Evolutionary conservation across 2,329 filamentous ascomycete genomes (phyloP).

Genomic region (Coniella lustricola): DNA sequence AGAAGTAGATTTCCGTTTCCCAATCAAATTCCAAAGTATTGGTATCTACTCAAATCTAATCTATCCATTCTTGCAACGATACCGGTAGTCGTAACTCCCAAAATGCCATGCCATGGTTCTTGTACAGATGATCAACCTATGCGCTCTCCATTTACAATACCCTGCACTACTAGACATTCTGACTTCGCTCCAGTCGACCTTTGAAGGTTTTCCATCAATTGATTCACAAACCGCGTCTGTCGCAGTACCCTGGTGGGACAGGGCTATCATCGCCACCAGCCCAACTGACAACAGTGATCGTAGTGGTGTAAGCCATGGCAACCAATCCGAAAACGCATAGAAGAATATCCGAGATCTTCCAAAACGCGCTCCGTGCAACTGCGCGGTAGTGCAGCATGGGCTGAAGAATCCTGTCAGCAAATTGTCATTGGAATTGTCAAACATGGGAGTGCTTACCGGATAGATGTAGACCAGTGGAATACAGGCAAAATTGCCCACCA

Average conservation of each 20-base stretch:
- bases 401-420: constrained; percentile 41
- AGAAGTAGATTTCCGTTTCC: background rate
- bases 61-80: background rate
- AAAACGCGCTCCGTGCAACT: constrained; percentile 61
- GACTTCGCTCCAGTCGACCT: background rate
- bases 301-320: constrained; percentile 89
- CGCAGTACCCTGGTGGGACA: constrained; percentile 47
- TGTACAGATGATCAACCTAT: constrained; percentile 3
- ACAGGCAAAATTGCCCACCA: constrained; percentile 96
- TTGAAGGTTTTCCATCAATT: no score
- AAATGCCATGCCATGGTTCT: constrained; percentile 11
- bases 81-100: background rate
- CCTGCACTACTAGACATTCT: background rate
- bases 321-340: constrained; percentile 77
- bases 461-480: constrained; percentile 97
- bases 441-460: constrained; percentile 58
- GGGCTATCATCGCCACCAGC: constrained; percentile 46
- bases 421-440: background rate
- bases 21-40: no score
- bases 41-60: no score
- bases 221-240: constrained; percentile 24
- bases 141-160: background rate
- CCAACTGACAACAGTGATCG: constrained; percentile 83
- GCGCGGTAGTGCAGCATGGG: constrained; percentile 83
- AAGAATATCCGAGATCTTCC: constrained; percentile 64